Evolutionary conservation across 257 asterid genomes (phyloP), one percentile per base, ranked within the genome.

Genomic region (Penstemon davidsonii): DNA sequence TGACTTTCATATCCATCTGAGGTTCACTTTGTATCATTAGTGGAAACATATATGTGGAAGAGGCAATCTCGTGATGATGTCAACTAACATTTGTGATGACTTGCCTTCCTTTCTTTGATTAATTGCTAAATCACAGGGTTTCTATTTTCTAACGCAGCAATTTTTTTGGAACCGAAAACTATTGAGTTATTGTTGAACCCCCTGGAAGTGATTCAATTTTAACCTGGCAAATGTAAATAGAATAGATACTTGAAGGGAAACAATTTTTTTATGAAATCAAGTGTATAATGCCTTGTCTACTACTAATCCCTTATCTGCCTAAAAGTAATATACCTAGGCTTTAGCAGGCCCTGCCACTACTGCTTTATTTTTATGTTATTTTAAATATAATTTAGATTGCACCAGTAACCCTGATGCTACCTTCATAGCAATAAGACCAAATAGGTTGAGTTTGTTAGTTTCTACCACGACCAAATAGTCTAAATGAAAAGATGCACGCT

Each of bases 381-480:
- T 25, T 25, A 25, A 25, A 60, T 50, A 38, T 39, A 59, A 49
- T 70, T 52, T 8, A 5, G 37, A 10, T 38, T 39, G 15, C 13
- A 51, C 52, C 49, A 49, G 15, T 39, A 36, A 11, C 58, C 8
- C 15, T 51, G 46, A n/a, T 53, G 66, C 43, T 57, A 39, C 15
- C 63, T 55, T 19, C 46, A 45, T 47, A 56, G 58, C 55, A 33
- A 33, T 33, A 50, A 66, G 56, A 74, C 62, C 54, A 68, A 25
- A 25, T 25, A 25, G 33, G 33, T 47, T 47, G 13, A 49, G 10
- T 46, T 46, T 5, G 9, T 7, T 12, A 46, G 51, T 46, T 46
- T 12, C 51, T 46, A 8, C 10, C 10, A 7, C 10, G 51, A 12
- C 51, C 10, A 0, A 46, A 19, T 50, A 25, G 39, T 15, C 9